Evolutionary conservation across 2,329 filamentous ascomycete species (phyloP), one percentile per base, ranked within the genome.

Genomic region (Pseudogymnoascus sp.): DNA sequence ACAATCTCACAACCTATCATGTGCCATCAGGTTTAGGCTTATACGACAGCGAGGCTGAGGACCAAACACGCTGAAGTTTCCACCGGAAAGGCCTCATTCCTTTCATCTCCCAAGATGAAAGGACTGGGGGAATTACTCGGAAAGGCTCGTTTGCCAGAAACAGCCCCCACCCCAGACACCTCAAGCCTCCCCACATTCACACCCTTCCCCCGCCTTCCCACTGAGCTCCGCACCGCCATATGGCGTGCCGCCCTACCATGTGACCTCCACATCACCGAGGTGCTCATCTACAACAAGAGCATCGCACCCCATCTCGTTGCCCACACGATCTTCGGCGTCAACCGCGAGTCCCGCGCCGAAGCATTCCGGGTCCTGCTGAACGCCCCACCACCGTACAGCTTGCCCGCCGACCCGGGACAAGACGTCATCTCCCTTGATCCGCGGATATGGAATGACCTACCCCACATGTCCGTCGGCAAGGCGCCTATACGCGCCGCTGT

Each of bases 161-260:
- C 43, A 23, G 4, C 3, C 43, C 7, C 18, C 23, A 28, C 43
- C 21, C 14, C 25, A 31, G 12, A 31, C 25, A 52, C 7, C 6
- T 28, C 12, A 9, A 9, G 31, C 25, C 25, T 33, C 8, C 25
- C 45, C 16, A 55, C 61, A 25, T 67, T 69, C 38, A 45, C 45
- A 18, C 60, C 61, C 40, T 68, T 69, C 60, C 41, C 66, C 25
- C 60, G 43, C n/a, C 64, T 70, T 2, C 68, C 67, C 4, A 31
- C 62, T 7, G 68, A 69, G 63, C 60, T 70, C 25, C 65, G 67
- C 7, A 43, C 62, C 18, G 66, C 61, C 37, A 70, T 70, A n/a
- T 69, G 65, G 60, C 43, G 60, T 5, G 31, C 64, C 62, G 63
- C 63, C 18, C 63, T 69, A 11, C 66, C 68, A 12, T 33, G n/a